Percentiles rank a stretch among this genome's conserved stretches.
These are phyloP conservation scores for Calocera viscosa DNA, from an alignment of 768 basidiomycete species.

Conservation along the genomic window DNA sequence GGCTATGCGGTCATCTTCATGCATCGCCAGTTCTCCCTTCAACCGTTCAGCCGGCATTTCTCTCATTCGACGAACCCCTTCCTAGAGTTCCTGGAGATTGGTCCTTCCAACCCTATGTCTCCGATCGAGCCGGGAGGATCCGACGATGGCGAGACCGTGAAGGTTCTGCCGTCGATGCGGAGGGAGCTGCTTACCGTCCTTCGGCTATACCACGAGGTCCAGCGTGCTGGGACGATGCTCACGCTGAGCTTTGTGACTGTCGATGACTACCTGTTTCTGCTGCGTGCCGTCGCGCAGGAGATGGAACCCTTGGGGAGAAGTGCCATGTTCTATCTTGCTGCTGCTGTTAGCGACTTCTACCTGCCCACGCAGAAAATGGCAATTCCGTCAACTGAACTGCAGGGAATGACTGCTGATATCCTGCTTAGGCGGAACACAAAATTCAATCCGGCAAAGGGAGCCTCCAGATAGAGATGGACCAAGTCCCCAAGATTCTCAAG, in stretches of 20 bases:
- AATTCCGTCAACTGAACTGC: constrained; percentile 22
- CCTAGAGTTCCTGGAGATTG: constrained; percentile 80
- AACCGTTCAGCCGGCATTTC: constrained; percentile 95
- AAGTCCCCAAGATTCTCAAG: constrained; percentile 91
- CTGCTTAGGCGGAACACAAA: constrained; percentile 79
- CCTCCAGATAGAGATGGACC: constrained; percentile 93
- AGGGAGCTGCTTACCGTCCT: constrained; percentile 58
- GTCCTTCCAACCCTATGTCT: constrained; percentile 23
- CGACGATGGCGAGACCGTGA: constrained; percentile 31
- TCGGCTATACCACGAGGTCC: constrained; percentile 66
- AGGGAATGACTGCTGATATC: background rate
- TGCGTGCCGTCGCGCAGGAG: constrained; percentile 70
- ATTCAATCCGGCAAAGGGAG: constrained; percentile 95
- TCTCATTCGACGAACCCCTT: constrained; percentile 97
- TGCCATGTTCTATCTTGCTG: constrained; percentile 92
- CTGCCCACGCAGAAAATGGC: constrained; percentile 84
- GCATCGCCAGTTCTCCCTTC: constrained; percentile 93
- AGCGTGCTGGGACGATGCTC: constrained; percentile 58
- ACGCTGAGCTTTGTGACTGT: constrained; percentile 87
- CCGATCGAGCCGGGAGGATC: constrained; percentile 25
- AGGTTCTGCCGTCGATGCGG: constrained; percentile 54
- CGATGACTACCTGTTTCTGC: constrained; percentile 88
- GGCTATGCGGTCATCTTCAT: constrained; percentile 98
- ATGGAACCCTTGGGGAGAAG: constrained; percentile 54
- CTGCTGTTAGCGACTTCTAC: constrained; percentile 97